phyloP scores from a whole-genome alignment of 2,329 filamentous ascomycete species.

The Diaporthe destruens region DNA sequence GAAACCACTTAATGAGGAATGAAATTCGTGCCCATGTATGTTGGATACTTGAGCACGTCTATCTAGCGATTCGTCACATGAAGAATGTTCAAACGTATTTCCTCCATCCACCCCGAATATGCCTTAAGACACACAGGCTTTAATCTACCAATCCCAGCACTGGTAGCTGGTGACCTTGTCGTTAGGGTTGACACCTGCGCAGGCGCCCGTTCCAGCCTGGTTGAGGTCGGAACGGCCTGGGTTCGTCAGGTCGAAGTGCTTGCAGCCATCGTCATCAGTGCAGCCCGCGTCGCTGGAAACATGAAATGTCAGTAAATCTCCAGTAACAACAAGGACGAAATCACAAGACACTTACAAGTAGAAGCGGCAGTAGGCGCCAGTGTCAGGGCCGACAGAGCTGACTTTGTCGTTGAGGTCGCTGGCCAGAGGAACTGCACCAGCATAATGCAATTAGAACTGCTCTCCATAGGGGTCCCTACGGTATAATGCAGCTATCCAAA shows the following conservation, averaged over 20 bases:
- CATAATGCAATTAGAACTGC: neutral
- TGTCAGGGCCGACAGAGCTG: neutral
- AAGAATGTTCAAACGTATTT: neutral
- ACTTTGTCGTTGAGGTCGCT: neutral
- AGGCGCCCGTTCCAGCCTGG: neutral
- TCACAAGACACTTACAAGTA: neutral
- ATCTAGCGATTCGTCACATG: neutral
- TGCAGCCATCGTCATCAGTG: neutral
- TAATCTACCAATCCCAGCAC: neutral
- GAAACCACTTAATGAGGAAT: too few relatives aligned
- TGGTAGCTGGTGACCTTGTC: neutral
- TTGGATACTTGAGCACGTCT: neutral
- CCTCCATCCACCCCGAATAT: too few relatives aligned
- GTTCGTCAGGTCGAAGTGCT: conserved; percentile 4
- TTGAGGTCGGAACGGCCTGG: neutral
- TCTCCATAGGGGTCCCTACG: too few relatives aligned
- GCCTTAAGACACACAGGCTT: too few relatives aligned
- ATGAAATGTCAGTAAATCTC: neutral
- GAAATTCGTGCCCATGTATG: neutral
- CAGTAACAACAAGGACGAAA: too few relatives aligned
- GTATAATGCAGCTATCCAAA: neutral
- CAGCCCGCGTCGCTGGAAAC: neutral
- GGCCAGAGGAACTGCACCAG: neutral
- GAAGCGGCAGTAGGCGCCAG: neutral
- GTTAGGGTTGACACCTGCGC: neutral